Evolutionary conservation across 2,329 filamentous ascomycete species (phyloP).

Genomic region (Periconia sp.): DNA sequence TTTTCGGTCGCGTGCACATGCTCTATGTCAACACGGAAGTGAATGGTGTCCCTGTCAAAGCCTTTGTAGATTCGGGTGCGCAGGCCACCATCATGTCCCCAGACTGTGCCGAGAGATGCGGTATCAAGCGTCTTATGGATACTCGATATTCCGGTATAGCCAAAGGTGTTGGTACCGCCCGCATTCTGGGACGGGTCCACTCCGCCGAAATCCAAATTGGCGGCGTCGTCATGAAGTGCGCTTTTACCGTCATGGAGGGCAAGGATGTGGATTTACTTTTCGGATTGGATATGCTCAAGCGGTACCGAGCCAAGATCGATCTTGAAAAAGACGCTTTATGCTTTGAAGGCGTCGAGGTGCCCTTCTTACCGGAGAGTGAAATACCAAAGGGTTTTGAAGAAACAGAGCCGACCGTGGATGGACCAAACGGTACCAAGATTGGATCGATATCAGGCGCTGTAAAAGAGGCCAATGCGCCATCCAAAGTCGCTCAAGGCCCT

Average conservation of each 20-base stretch:
- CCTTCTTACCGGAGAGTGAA: slow-evolving; percentile 88
- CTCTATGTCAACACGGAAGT: slow-evolving; percentile 95
- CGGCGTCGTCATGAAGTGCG: slow-evolving; percentile 81
- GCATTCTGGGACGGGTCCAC: slow-evolving; percentile 92
- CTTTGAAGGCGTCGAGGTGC: slow-evolving; percentile 84
- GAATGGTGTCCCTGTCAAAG: slow-evolving; percentile 89
- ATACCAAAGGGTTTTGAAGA: slow-evolving; percentile 84
- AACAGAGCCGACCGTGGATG: slow-evolving; percentile 79
- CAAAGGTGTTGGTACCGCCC: slow-evolving; percentile 89
- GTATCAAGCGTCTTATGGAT: slow-evolving; percentile 95
- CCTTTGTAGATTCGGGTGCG: slow-evolving; percentile 94
- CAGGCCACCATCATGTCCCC: slow-evolving; percentile 99
- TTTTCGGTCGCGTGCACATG: slow-evolving; percentile 93
- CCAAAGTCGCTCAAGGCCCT: slow-evolving; percentile 18
- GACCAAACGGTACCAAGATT: slow-evolving; percentile 86
- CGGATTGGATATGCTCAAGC: slow-evolving; percentile 94
- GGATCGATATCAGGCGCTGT: slow-evolving; percentile 81
- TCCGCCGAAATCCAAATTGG: slow-evolving; percentile 95
- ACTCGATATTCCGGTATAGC: slow-evolving; percentile 89
- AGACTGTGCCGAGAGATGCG: slow-evolving; percentile 83
- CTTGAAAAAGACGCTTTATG: slow-evolving; percentile 80
- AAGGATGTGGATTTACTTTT: slow-evolving; percentile 93
- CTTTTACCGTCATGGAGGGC: slow-evolving; percentile 99
- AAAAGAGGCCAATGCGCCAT: slow-evolving; percentile 51
- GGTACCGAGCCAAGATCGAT: slow-evolving; percentile 92